Percentiles rank a stretch among this genome's conserved stretches.
These are phyloP conservation scores for Pisolithus tinctorius DNA, from an alignment of 768 basidiomycete species.

Conservation along the genomic window DNA sequence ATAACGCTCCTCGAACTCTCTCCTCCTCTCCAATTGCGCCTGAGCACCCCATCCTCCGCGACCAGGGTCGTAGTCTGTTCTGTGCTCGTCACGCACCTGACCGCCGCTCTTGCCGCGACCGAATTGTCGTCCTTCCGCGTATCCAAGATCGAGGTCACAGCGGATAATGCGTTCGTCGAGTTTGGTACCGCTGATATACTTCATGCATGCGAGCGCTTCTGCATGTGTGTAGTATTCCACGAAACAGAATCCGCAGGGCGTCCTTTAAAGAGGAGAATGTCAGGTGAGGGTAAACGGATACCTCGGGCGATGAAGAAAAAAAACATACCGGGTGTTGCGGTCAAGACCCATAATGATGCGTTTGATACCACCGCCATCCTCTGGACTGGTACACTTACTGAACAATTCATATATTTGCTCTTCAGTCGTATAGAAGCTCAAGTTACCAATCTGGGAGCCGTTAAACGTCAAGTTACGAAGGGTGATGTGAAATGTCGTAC, in stretches of 20 bases:
- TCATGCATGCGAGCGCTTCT: conserved; percentile 88
- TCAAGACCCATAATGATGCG: conserved; percentile 95
- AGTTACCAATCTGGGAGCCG: conserved; percentile 67
- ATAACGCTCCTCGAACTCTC: conserved; percentile 84
- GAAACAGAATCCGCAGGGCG: conserved; percentile 93
- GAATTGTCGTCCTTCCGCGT: conserved; percentile 94
- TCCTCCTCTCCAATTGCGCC: conserved; percentile 70
- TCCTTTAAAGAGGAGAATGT: conserved; percentile 38
- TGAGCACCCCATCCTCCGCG: conserved; percentile 94
- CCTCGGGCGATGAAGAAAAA: not conserved
- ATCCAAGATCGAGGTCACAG: conserved; percentile 95
- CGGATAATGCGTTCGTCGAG: conserved; percentile 98
- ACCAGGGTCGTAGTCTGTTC: conserved; percentile 95
- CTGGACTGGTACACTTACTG: conserved; percentile 80
- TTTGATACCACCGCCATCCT: conserved; percentile 86
- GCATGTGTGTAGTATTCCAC: conserved; percentile 94
- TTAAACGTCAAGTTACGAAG: conserved; percentile 1
- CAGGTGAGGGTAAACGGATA: not conserved
- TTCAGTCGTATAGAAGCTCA: conserved; percentile 93
- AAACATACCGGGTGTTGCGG: conserved; percentile 69
- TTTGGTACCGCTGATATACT: conserved; percentile 95
- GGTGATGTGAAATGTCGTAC: conserved; percentile 42
- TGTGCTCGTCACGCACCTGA: conserved; percentile 92
- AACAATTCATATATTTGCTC: conserved; percentile 95
- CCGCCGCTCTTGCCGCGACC: conserved; percentile 97